Conservation (phyloP, 768 basidiomycete species). For the Trametes maxima region DNA sequence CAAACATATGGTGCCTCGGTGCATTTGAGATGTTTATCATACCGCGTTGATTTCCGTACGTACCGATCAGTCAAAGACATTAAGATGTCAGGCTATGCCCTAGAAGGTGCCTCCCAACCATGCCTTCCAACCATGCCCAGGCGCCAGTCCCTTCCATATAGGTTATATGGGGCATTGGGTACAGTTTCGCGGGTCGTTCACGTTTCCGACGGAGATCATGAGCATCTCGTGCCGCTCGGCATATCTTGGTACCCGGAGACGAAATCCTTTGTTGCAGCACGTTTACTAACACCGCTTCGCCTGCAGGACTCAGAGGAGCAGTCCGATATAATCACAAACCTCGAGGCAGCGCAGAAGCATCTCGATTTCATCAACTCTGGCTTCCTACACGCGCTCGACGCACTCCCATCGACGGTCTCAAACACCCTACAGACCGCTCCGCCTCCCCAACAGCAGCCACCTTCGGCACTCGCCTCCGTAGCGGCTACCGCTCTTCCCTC, state of each 20-base stretch:
- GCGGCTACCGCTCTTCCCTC: conserved; percentile 6
- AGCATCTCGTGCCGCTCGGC: not conserved
- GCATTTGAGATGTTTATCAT: too few relatives aligned
- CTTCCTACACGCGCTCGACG: conserved; percentile 65
- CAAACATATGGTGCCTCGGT: too few relatives aligned
- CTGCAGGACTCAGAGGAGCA: conserved; percentile 82
- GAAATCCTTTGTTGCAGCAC: not conserved
- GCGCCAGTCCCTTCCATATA: too few relatives aligned
- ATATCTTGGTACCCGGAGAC: not conserved
- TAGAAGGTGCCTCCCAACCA: too few relatives aligned
- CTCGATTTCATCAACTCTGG: conserved; percentile 80
- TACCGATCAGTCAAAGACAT: too few relatives aligned
- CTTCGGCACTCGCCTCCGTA: conserved; percentile 26
- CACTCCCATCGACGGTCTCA: conserved; percentile 53
- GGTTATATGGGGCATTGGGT: too few relatives aligned
- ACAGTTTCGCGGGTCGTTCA: too few relatives aligned
- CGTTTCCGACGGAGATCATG: not conserved
- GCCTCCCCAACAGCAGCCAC: conserved; percentile 52
- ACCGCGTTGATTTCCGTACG: too few relatives aligned
- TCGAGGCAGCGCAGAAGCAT: conserved; percentile 78
- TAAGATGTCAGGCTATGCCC: too few relatives aligned
- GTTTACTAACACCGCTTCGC: conserved; percentile 21
- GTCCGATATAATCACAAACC: conserved; percentile 84
- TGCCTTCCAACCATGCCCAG: too few relatives aligned
- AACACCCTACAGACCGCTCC: conserved; percentile 61